Base-by-base conservation (phyloP, 2,329 filamentous ascomycete species). In the Biscogniauxia mediterranea region DNA sequence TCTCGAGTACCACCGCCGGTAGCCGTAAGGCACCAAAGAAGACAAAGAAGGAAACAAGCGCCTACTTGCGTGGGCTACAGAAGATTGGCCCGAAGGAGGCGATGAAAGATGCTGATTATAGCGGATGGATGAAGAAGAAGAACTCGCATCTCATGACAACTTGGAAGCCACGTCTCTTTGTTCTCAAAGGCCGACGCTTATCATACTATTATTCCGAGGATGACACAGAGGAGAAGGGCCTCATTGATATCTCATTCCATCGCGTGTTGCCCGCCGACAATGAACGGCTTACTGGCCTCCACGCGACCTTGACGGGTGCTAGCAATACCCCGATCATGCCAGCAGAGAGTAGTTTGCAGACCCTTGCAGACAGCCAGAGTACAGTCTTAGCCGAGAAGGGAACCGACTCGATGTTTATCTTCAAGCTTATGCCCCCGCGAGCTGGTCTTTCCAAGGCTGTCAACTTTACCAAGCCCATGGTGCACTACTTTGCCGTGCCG, bases 51-150 rank as follows among this genome's bases (percentile, higher is more conserved):
- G 89, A 92, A 61, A 99, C 95, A 0, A 97, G 93, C 71, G 95
- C 95, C 0, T 99, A 98, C 76, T 91, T 89, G 19, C 89, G 91
- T 28, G 95, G 95, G 0, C 79, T 98, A 50, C 85, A 91, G 68
- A 93, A 93, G 76, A 90, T 94, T 62, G 79, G 85, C 0, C 95
- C 95, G 0, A 82, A 87, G 59, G 92, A 97, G 73, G 93, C 94
- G 63, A 95, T 97, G 76, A 80, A 87, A 64, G 88, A 87, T 63
- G 94, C 92, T 59, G 94, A 99, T 72, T 98, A 97, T 75, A 94
- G 89, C 70, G 95, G 95, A 1, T 99, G 95, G 95, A 99, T 99
- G 95, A 98, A 95, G 82, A 99, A 99, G 83, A 93, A 96, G 77
- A 97, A 92, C 62, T 94, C 92, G 1, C 95, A 94, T 71, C 81